Base-by-base conservation (phyloP, 805 yeast genomes). In the Candida sanyiensis region DNA sequence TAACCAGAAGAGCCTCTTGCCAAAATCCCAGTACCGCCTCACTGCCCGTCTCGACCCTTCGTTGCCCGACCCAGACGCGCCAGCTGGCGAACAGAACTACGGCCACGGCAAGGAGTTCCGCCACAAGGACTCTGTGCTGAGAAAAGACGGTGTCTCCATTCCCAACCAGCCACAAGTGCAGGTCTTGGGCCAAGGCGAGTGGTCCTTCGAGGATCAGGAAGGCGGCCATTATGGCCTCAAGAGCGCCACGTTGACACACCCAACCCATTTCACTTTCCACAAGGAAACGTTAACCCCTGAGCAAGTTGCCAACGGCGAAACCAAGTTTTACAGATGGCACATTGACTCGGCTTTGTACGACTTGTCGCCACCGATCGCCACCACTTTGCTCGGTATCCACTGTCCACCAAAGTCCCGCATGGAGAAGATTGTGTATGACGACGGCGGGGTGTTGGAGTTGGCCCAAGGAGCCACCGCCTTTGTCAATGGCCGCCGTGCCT, bases 261-360 rank as follows among this genome's bases (percentile, higher is more conserved):
- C 96, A 33, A 79, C 86, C 2, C 96, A 87, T 58, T 74, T 76
- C 49, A 71, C 80, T 2, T 87, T 87, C 73, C 96, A 87, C 64
- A 79, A 80, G 49, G 63, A 70, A 11, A 70, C 77, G 1, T 69
- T 87, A 45, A 66, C 79, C 13, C 71, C 73, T n/a, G 79, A 77
- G 32, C 76, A 86, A 48, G 73, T 81, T 26, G 64, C 67, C 7
- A 54, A 73, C 18, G 75, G 79, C 37, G 73, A 74, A 59, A 87
- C 96, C 3, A 72, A 94, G 51, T 87, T 80, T 59, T 87, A 86
- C 72, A 75, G 96, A 63, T 87, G 96, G 96, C 96, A 87, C 63
- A 85, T 87, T 48, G 96, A 87, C 61, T 80, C 93, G 26, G 96
- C 96, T 5, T 70, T 87, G 28, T 87, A 87, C 54, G 95, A 76